Evolutionary conservation across 169 alveolate genomes (phyloP), one percentile per base, ranked within the genome.

Genomic region (Plasmodium falciparum): DNA sequence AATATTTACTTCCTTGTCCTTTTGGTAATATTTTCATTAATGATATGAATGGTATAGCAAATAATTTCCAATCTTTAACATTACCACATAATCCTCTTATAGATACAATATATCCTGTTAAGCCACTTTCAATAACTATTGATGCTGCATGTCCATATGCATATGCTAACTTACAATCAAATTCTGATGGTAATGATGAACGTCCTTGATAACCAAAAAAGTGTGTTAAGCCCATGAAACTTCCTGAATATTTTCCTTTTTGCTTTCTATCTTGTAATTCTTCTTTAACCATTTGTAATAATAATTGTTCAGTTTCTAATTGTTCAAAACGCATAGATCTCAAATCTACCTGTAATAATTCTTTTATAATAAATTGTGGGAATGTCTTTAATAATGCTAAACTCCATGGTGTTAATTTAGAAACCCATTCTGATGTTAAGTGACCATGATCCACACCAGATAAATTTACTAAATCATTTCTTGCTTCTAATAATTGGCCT

Each of bases 201-300:
- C 99, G 95, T 17, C 99, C 99, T 92, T 98, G 98, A 95, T 98
- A 98, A 12, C 99, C 99, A 92, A 98, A 98, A 94, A 96, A 98
- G 86, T 98, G 99, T 11, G 98, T 95, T 59, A 98, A 98, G 29
- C 99, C 98, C 88, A 97, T 96, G 90, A 98, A 98, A 86, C 96
- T 93, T 15, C 99, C 99, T 22, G 93, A 94, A 90, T 96, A 97
- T 83, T 75, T 92, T 49, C 98, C 98, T 56, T 96, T 93, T 63
- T 95, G 94, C 93, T 97, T 97, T 75, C 99, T 92, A 62, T 91
- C 86, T 20, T 88, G 96, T 72, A 98, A 95, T 86, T 98, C 99
- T 73, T 97, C 97, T 73, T 95, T 97, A 17, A 98, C 99, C 96
- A 98, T 96, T 74, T 97, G 96, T 13, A 98, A 96, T 63, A 98